Evolutionary conservation across 306 rosid species (phyloP).

Genomic region (Senna siamea): DNA sequence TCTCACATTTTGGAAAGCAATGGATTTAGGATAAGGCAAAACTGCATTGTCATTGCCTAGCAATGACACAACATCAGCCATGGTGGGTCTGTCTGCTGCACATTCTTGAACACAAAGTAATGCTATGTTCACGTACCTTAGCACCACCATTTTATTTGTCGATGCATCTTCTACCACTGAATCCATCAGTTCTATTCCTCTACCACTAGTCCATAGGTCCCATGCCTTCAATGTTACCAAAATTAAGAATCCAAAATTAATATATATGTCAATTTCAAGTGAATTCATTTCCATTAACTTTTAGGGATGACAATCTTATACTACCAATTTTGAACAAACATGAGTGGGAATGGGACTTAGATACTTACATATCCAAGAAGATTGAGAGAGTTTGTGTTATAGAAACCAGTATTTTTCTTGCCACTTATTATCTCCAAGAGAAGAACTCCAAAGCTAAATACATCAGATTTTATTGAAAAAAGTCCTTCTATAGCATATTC

Average conservation of each 20-base stretch:
- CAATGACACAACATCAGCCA: constrained; percentile 51
- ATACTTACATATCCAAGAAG: constrained; percentile 48
- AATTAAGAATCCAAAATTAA: neutral
- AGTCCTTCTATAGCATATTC: constrained; percentile 44
- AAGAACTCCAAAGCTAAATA: constrained; percentile 47
- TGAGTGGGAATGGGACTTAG: too few relatives aligned
- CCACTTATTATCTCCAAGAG: constrained; percentile 46
- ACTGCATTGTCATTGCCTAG: constrained; percentile 38
- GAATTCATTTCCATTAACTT: neutral
- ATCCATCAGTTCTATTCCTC: constrained; percentile 37
- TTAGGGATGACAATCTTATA: too few relatives aligned
- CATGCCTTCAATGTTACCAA: constrained; percentile 37
- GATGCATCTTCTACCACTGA: neutral
- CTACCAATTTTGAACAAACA: too few relatives aligned
- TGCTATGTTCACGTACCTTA: constrained; percentile 40
- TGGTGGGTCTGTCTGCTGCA: constrained; percentile 44
- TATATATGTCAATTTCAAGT: too few relatives aligned
- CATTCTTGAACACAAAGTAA: constrained; percentile 49
- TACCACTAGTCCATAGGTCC: constrained; percentile 44
- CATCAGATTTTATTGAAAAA: constrained; percentile 40
- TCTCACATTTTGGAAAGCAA: constrained; percentile 41
- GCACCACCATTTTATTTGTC: neutral
- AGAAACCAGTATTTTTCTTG: constrained; percentile 45
- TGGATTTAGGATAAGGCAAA: constrained; percentile 37
- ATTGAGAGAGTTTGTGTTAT: constrained; percentile 32